Evolutionary conservation across 768 basidiomycete genomes (phyloP), one percentile per base, ranked within the genome.

Genomic region (Xerocomus potaroensis): DNA sequence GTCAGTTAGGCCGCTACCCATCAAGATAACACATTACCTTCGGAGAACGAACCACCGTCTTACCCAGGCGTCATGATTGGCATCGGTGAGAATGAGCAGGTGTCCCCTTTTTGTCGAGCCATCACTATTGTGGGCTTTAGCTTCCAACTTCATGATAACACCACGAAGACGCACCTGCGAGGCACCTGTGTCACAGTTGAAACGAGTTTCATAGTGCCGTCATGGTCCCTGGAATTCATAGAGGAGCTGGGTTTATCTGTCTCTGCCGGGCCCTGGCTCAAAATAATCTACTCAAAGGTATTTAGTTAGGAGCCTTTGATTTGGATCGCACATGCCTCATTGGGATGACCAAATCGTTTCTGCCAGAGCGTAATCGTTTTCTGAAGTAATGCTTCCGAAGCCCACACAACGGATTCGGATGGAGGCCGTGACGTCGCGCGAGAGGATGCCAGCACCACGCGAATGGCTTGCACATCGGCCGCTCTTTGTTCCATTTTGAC

Each of bases 391-490:
- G 75, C 69, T 21, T 89, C 83, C 19, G 81, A 74, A 27, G 77
- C 78, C 87, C 87, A 88, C 16, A 56, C 49, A 5, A 73, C 74
- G 27, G 76, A 72, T 47, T 80, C 86, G 6, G 74, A 62, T 34
- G 73, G 59, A 2, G 77, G 69, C 47, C 75, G 76, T 21, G 75
- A 69, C 36, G 62, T 63, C 34, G 56, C 51, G 4, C 78, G 72
- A 5, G 74, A 75, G 21, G 76, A 70, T 8, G 78, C 69, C 27
- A 97, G 69, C 35, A 98, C 79, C 12, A 85, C 84, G 30, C 89
- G 80, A 37, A 92, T 80, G 4, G 89, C 90, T 60, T 91, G 92
- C 1, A 98, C 92, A 61, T 98, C 92, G 2, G 91, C 91, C 10
- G 88, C 80, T 31, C 81, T 76, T 30, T 75, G 72, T 63, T 91